These are phyloP conservation scores for Coriaria nepalensis DNA, from an alignment of 306 rosid genomes.

Conservation along the genomic window DNA sequence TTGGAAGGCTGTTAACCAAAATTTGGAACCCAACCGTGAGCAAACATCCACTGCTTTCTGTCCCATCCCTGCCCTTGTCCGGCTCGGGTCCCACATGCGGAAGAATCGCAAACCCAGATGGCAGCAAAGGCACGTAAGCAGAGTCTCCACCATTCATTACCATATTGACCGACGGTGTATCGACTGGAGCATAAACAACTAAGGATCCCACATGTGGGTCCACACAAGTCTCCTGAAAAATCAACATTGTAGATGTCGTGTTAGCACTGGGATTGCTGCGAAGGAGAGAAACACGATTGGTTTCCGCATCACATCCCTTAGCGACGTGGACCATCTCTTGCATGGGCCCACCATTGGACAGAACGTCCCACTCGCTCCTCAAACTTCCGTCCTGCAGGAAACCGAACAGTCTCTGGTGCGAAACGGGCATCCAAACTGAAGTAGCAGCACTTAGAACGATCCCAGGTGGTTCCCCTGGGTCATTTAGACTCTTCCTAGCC, in stretches of 20 bases:
- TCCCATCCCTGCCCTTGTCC: not conserved
- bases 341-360: constrained; percentile 36
- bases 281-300: constrained; percentile 54
- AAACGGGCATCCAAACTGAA: constrained; percentile 59
- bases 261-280: constrained; percentile 29
- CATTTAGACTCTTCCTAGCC: constrained; percentile 35
- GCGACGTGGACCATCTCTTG: constrained; percentile 44
- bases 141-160: constrained; percentile 63
- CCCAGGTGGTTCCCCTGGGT: constrained; percentile 49
- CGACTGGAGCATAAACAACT: constrained; percentile 67
- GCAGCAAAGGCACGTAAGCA: constrained; percentile 41
- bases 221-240: constrained; percentile 65
- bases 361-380: constrained; percentile 63
- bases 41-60: constrained; percentile 26
- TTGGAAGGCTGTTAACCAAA: constrained; percentile 24
- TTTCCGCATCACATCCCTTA: constrained; percentile 37
- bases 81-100: constrained; percentile 29
- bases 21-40: constrained; percentile 69
- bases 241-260: constrained; percentile 21
- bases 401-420: constrained; percentile 43
- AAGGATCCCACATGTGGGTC: constrained; percentile 46
- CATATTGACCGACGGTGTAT: constrained; percentile 27
- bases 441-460: constrained; percentile 66
- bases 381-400: constrained; percentile 39
- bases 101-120: constrained; percentile 68